Evolutionary conservation across 148 eudicot genomes (phyloP).

Genomic region (Rhododendron ferrugineum): DNA sequence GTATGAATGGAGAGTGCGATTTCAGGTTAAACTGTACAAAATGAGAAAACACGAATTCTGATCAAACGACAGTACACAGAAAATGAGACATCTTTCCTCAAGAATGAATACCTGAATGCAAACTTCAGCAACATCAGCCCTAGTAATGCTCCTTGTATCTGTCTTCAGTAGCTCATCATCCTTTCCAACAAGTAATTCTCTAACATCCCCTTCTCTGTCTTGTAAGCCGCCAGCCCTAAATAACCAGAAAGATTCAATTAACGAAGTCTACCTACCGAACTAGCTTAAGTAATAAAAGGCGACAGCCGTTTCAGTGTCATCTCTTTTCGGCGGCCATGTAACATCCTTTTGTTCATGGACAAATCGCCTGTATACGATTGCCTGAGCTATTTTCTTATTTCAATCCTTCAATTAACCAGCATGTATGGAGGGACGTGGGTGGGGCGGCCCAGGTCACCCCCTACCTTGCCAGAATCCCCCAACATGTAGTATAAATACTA

Average conservation of each 20-base stretch:
- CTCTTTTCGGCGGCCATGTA: not conserved
- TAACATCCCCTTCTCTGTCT: slow-evolving; percentile 81
- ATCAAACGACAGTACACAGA: not conserved
- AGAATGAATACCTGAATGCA: slow-evolving; percentile 64
- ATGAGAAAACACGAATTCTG: not conserved
- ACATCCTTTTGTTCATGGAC: not conserved
- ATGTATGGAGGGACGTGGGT: not conserved
- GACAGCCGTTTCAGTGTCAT: not conserved
- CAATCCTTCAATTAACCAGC: not conserved
- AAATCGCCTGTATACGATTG: not conserved
- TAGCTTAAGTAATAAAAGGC: not conserved
- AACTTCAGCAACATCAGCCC: slow-evolving; percentile 98
- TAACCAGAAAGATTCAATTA: not conserved
- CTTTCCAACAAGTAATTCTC: slow-evolving; percentile 84
- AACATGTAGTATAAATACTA: too few relatives aligned
- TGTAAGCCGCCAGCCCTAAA: slow-evolving; percentile 90
- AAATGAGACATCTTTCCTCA: not conserved
- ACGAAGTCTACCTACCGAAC: not conserved
- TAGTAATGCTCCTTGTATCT: slow-evolving; percentile 59
- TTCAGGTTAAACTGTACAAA: not conserved
- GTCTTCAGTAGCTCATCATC: slow-evolving; percentile 94
- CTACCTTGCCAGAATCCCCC: not conserved
- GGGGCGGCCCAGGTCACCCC: not conserved
- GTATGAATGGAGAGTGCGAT: not conserved
- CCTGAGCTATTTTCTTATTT: not conserved